phyloP scores from a whole-genome alignment of 805 yeast species.

The Candida endomychidarum region DNA sequence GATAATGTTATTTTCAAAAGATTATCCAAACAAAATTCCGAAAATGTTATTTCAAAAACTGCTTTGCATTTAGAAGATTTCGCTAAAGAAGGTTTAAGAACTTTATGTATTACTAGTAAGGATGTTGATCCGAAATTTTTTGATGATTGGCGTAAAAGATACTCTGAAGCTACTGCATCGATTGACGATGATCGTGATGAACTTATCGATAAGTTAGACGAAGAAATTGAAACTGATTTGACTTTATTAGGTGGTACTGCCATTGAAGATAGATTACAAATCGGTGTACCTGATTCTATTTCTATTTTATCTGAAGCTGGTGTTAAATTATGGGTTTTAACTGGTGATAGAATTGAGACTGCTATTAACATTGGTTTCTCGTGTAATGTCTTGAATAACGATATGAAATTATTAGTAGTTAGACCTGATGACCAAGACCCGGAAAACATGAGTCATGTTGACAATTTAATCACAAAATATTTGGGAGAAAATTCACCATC shows the following conservation, averaged over 20 bases:
- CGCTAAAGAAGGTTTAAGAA: slow-evolving; percentile 77
- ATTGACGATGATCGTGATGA: slow-evolving; percentile 59
- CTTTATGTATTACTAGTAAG: slow-evolving; percentile 66
- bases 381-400: slow-evolving; percentile 65
- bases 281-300: slow-evolving; percentile 76
- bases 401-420: slow-evolving; percentile 69
- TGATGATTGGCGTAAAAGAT: slow-evolving; percentile 54
- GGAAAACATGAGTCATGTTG: slow-evolving; percentile 37
- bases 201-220: slow-evolving; percentile 51
- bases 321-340: slow-evolving; percentile 77
- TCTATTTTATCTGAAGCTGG: slow-evolving; percentile 68
- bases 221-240: slow-evolving; percentile 58
- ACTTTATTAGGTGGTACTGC: slow-evolving; percentile 75
- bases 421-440: slow-evolving; percentile 57
- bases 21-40: slow-evolving; percentile 35
- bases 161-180: slow-evolving; percentile 57
- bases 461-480: slow-evolving; percentile 44
- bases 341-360: slow-evolving; percentile 82
- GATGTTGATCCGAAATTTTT: slow-evolving; percentile 48
- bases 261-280: slow-evolving; percentile 75
- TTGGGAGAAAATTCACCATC: slow-evolving; percentile 49
- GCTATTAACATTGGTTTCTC: slow-evolving; percentile 83
- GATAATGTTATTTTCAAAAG: slow-evolving; percentile 62
- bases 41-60: slow-evolving; percentile 52
- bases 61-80: slow-evolving; percentile 64